Evolutionary conservation across 352 stramenopile genomes (phyloP).

Genomic region (Phytophthora macrochlamydospora): DNA sequence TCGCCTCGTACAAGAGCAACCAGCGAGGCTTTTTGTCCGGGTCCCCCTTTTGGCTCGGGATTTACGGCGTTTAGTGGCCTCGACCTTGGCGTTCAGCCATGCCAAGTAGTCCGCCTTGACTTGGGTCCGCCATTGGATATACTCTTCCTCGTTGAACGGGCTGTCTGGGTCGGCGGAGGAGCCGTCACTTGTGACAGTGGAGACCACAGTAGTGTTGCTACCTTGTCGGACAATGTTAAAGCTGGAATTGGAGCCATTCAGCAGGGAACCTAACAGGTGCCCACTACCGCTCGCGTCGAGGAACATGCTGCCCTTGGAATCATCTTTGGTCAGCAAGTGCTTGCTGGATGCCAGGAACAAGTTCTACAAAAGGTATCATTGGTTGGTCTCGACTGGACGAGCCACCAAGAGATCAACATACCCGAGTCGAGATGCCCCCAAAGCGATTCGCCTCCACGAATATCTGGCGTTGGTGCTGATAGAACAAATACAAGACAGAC

Average conservation of each 20-base stretch:
- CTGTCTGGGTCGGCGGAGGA: not conserved
- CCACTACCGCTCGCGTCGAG: constrained; percentile 26
- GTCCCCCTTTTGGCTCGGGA: constrained; percentile 51
- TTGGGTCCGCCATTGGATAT: constrained; percentile 68
- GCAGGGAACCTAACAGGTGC: constrained; percentile 23
- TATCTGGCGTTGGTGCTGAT: constrained; percentile 61
- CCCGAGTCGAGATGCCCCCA: constrained; percentile 46
- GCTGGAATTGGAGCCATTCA: constrained; percentile 24
- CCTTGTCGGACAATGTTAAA: constrained; percentile 21
- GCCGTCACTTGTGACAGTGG: constrained; percentile 13
- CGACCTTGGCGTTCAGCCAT: constrained; percentile 71
- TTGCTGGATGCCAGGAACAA: constrained; percentile 53
- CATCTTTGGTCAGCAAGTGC: constrained; percentile 36
- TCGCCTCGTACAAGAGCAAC: constrained; percentile 72
- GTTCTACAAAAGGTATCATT: constrained; percentile 29
- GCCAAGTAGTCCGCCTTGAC: constrained; percentile 79
- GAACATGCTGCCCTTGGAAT: constrained; percentile 41
- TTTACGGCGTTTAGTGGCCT: constrained; percentile 50
- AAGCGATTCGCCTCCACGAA: constrained; percentile 71
- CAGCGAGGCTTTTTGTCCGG: constrained; percentile 70
- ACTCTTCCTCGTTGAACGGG: constrained; percentile 63
- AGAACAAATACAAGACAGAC: not conserved
- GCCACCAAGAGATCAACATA: constrained; percentile 15
- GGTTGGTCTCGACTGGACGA: not conserved
- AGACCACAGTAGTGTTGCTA: constrained; percentile 15